Evolutionary conservation across 305 asterid species (phyloP), one percentile per base, ranked within the genome.

Genomic region (Petunia hybrid): DNA sequence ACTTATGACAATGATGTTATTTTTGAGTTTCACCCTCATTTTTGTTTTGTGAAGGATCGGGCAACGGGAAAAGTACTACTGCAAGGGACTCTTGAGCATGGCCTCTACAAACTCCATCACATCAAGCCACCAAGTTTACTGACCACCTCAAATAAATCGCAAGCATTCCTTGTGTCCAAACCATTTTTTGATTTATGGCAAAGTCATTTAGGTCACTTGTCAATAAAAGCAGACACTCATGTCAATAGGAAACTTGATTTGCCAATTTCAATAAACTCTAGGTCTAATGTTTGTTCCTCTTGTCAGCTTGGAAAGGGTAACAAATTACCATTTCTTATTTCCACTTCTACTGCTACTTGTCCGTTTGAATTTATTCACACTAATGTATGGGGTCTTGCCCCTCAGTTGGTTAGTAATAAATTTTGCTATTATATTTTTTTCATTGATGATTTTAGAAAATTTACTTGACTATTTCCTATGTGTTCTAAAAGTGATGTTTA

Each of bases 21-120:
- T 3, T 48, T 68, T 69, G 76, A 69, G 38, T 42, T 69, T 69
- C 57, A 69, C 38, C 13, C 56, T 69, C 14, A 1, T 42, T 5
- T n/a, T 42, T 69, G 36, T 69, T 16, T 69, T 42, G 57, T 69
- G 36, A 69, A 69, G 76, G 76, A 69, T 69, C 35, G 2, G 5
- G 38, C 5, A 61, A 43, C 1, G 13, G 56, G 7, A 4, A 39
- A 39, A 8, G 55, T 69, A 14, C 36, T 69, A 6, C 56, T 69
- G 12, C 0, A 1, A 1, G 38, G 57, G 38, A 69, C 35, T n/a
- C 56, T 42, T 69, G n/a, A 69, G 48, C 76, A 69, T 40, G 76
- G 12, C 5, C 55, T 69, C 3, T 69, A 39, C 31, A 5, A 1
- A 2, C 40, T 61, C 6, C 14, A 7, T 61, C n/a, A n/a, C n/a